These are phyloP conservation scores for Nitzschia palea DNA, from an alignment of 108 stramenopile species.

Conservation along the genomic window DNA sequence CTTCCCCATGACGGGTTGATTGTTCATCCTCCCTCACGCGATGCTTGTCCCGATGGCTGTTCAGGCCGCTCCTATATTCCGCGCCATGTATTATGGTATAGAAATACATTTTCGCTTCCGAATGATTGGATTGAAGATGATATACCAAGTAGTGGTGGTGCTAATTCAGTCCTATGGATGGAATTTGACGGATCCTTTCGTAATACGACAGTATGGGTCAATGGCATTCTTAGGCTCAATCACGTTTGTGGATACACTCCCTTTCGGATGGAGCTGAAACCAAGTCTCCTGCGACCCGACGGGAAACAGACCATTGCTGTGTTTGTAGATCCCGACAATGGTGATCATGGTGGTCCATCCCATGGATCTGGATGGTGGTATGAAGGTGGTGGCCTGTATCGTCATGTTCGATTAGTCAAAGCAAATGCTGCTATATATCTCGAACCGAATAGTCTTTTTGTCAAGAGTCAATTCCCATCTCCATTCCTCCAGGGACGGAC, in stretches of 20 bases:
- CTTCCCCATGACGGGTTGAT: constrained; percentile 42
- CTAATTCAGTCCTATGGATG: constrained; percentile 11
- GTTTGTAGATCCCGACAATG: constrained; percentile 49
- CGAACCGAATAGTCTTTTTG: constrained; percentile 17
- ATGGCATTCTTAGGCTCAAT: constrained; percentile 14
- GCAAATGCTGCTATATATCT: constrained; percentile 12
- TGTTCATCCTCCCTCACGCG: constrained; percentile 5
- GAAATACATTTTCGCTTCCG: constrained; percentile 32
- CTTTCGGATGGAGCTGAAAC: constrained; percentile 20
- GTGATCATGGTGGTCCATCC: constrained; percentile 23
- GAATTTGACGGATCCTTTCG: constrained; percentile 45
- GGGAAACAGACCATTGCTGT: constrained; percentile 23
- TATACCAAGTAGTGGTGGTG: not conserved
- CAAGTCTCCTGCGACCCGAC: not conserved
- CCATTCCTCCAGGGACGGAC: not conserved
- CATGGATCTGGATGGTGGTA: constrained; percentile 47
- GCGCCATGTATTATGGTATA: constrained; percentile 43
- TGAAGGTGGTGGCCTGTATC: constrained; percentile 48
- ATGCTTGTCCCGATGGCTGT: constrained; percentile 45
- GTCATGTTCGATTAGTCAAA: constrained; percentile 28
- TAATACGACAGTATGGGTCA: constrained; percentile 39
- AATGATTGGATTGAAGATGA: constrained; percentile 1
- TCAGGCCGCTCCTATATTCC: constrained; percentile 40
- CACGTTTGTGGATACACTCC: constrained; percentile 41
- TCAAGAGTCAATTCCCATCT: not conserved